A percentile compares a stretch with the other conserved stretches of the same genome.
phyloP scores from a whole-genome alignment of 2,329 filamentous ascomycete species.

The Aspergillus neoniger region DNA sequence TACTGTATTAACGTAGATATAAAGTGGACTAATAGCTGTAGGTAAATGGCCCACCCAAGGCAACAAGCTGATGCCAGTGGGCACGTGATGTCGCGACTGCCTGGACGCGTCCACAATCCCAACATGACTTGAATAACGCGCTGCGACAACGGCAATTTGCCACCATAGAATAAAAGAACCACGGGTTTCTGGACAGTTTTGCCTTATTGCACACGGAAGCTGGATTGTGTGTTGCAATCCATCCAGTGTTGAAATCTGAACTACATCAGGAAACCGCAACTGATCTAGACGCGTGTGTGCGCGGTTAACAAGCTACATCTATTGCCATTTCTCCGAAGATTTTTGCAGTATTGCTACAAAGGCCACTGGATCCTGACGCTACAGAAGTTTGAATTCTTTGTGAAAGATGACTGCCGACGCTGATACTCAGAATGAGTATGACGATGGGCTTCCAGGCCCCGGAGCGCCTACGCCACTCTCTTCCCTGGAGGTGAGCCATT shows the following conservation, averaged over 20 bases:
- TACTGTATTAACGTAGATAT: background rate
- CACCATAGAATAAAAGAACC: constrained; percentile 22
- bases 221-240: background rate
- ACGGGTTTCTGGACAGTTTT: background rate
- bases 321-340: background rate
- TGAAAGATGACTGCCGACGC: constrained; percentile 53
- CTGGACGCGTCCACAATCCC: constrained; percentile 33
- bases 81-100: constrained; percentile 42
- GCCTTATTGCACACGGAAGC: background rate
- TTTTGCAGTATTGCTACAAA: background rate
- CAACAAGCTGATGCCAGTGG: constrained; percentile 12
- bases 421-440: constrained; percentile 70
- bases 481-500: constrained; percentile 72
- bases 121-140: constrained; percentile 14
- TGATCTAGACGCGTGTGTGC: constrained; percentile 1
- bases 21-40: background rate
- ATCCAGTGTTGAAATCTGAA: background rate
- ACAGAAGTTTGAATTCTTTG: background rate
- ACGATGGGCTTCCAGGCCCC: constrained; percentile 77
- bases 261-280: background rate
- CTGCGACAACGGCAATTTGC: constrained; percentile 19
- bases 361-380: background rate
- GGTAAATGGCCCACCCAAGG: constrained; percentile 3
- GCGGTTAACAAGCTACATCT: background rate
- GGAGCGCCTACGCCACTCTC: constrained; percentile 90